Evolutionary conservation across 1,139 yeast species (phyloP).

Genomic region (Torulaspora globosa): DNA sequence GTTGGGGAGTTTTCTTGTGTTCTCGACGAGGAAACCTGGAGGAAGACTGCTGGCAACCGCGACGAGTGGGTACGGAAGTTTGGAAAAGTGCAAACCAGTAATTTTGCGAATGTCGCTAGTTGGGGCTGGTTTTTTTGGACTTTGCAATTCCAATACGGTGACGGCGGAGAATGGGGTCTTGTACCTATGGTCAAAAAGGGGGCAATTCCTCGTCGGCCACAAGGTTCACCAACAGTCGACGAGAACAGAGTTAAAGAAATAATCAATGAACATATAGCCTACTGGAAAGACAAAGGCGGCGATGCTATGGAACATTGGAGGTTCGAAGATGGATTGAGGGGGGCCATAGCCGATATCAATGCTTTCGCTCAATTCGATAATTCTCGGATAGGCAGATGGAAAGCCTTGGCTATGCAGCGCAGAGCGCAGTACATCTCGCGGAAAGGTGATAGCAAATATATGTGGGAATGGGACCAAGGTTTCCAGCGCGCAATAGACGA

Average conservation of each 20-base stretch:
- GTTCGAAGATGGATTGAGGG: constrained; percentile 67
- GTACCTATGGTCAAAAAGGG: constrained; percentile 70
- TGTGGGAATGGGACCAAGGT: constrained; percentile 92
- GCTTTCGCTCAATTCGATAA: constrained; percentile 66
- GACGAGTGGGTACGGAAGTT: constrained; percentile 43
- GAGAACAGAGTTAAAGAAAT: constrained; percentile 45
- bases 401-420: constrained; percentile 61
- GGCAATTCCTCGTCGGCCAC: constrained; percentile 42
- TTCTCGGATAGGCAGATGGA: constrained; percentile 66
- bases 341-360: constrained; percentile 69
- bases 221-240: constrained; percentile 42
- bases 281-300: constrained; percentile 65
- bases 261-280: constrained; percentile 49
- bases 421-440: constrained; percentile 52
- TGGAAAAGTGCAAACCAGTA: constrained; percentile 44
- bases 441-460: constrained; percentile 51
- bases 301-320: constrained; percentile 77
- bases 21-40: constrained; percentile 72
- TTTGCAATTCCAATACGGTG: constrained; percentile 76
- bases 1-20: constrained; percentile 93
- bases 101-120: constrained; percentile 50
- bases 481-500: constrained; percentile 55
- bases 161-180: constrained; percentile 97
- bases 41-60: constrained; percentile 47
- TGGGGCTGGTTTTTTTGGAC: constrained; percentile 90